Base-by-base conservation (phyloP, 2,329 filamentous ascomycete species). In the Capronia epimyces region DNA sequence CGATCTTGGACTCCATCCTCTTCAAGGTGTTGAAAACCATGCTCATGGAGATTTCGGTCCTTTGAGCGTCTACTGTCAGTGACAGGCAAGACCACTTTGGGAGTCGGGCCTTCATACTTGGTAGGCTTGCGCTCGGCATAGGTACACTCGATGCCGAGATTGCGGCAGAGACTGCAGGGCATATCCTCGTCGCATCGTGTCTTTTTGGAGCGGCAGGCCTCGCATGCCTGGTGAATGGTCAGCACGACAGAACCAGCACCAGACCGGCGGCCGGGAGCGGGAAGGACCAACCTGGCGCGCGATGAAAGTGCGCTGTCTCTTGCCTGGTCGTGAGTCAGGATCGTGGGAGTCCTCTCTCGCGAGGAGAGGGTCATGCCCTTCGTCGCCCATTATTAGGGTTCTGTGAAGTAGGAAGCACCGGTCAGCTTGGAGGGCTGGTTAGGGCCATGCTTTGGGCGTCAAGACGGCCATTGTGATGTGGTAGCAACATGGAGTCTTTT, bases 21-120 rank as follows among this genome's bases (percentile, higher is more conserved):
- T 75, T 70, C 20, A 79, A 70, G 9, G 75, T 75, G 58, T 76
- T 78, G 63, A 78, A 77, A 24, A 78, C 76, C 61, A 77, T 71
- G 21, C 72, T 69, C 61, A 79, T 71, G 2, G 76, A 77, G 47
- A 77, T 74, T 50, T 79, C 76, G 46, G 75, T 77, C 56, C 73
- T 75, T 43, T 31, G 46, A 25, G 42, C n/a, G 46, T 42, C 37
- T 10, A 31, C 27, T 40, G 32, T 39, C 7, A 9, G 34, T 10
- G n/a, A 8, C 12, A 21, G 7, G 27, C n/a, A n/a, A 22, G 12
- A 42, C 9, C 27, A 12, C 2, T 16, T 16, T 24, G 10, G 39
- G 16, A 16, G 34, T 18, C 29, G 15, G 2, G 22, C 12, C 20
- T 20, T 61, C 67, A 50, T 59, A 75, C 72, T 78, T 78, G 31